phyloP scores from a whole-genome alignment of 176 grass and related monocot species.

The Aegilops sharonensis region DNA sequence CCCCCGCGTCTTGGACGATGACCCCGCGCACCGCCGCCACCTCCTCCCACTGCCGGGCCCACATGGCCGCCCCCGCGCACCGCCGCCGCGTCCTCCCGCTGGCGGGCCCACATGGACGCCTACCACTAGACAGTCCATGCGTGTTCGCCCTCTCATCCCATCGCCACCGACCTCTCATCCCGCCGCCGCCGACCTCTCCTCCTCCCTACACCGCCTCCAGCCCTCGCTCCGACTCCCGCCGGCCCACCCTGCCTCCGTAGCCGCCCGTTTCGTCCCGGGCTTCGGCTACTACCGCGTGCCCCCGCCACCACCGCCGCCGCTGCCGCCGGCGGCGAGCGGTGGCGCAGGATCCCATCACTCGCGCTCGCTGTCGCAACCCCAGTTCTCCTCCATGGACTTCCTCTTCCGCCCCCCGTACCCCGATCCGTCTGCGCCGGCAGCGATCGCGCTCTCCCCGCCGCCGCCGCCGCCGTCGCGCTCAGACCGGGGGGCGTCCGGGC shows the following conservation, averaged over 20 bases:
- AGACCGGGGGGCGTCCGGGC: not conserved
- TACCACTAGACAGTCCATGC: not conserved
- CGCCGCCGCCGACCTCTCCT: not conserved
- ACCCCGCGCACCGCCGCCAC: conserved; percentile 8
- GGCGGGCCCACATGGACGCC: not conserved
- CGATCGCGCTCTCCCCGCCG: conserved; percentile 6
- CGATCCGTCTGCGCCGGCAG: not conserved
- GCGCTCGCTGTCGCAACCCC: conserved; percentile 27
- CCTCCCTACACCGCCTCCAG: not conserved
- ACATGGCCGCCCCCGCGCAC: not conserved
- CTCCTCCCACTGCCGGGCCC: not conserved
- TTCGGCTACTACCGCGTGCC: conserved; percentile 25
- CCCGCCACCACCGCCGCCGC: conserved; percentile 2
- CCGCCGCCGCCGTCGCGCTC: conserved; percentile 5
- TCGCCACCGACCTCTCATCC: not conserved
- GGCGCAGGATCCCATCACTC: conserved; percentile 36
- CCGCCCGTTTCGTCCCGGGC: conserved; percentile 1
- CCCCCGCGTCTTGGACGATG: not conserved
- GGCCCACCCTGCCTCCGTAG: not conserved
- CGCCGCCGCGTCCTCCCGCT: conserved; percentile 8
- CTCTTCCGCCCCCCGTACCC: conserved; percentile 21
- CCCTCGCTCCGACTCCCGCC: conserved; percentile 4
- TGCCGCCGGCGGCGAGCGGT: not conserved
- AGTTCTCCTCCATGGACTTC: conserved; percentile 42
- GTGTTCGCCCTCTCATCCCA: not conserved